Evolutionary conservation across 768 basidiomycete genomes (phyloP).

Genomic region (Saitozyma sp.): DNA sequence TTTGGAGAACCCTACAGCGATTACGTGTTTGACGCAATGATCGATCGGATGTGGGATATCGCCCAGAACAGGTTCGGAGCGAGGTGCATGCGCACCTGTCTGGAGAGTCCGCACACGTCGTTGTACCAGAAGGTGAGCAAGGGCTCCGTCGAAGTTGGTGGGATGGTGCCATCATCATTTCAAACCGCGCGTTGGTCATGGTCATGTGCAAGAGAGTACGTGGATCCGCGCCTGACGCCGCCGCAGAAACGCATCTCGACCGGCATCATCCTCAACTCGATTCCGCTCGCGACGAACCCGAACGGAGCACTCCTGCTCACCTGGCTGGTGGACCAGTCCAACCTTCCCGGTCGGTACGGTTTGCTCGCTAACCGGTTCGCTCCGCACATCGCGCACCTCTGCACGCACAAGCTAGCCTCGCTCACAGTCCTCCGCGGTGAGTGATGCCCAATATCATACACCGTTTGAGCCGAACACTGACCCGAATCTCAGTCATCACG

Average conservation of each 20-base stretch:
- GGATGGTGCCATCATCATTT: background rate
- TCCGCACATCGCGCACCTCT: conserved; percentile 92
- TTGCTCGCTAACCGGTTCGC: conserved; percentile 93
- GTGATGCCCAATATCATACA: conserved; percentile 4
- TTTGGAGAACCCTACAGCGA: conserved; percentile 88
- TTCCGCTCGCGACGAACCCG: conserved; percentile 94
- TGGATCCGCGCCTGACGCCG: background rate
- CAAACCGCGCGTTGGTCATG: too few species aligned
- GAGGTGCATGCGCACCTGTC: conserved; percentile 93
- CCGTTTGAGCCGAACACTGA: background rate
- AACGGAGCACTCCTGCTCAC: conserved; percentile 94
- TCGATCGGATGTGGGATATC: conserved; percentile 95
- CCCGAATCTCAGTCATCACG: conserved; percentile 65
- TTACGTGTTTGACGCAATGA: conserved; percentile 97
- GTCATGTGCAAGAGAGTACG: too few species aligned
- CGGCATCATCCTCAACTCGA: conserved; percentile 92
- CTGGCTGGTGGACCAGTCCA: conserved; percentile 93
- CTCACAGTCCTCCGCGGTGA: conserved; percentile 80
- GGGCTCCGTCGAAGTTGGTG: background rate
- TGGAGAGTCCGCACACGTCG: conserved; percentile 85
- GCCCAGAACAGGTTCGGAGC: conserved; percentile 98
- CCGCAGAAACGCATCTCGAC: conserved; percentile 81
- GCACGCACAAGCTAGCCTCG: conserved; percentile 96
- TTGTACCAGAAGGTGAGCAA: conserved; percentile 70
- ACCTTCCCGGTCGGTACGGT: conserved; percentile 92